Percentiles rank a stretch among this genome's conserved stretches.
These are phyloP conservation scores for Thielaviopsis punctulata DNA, from an alignment of 2,329 filamentous ascomycete genomes.

Conservation along the genomic window DNA sequence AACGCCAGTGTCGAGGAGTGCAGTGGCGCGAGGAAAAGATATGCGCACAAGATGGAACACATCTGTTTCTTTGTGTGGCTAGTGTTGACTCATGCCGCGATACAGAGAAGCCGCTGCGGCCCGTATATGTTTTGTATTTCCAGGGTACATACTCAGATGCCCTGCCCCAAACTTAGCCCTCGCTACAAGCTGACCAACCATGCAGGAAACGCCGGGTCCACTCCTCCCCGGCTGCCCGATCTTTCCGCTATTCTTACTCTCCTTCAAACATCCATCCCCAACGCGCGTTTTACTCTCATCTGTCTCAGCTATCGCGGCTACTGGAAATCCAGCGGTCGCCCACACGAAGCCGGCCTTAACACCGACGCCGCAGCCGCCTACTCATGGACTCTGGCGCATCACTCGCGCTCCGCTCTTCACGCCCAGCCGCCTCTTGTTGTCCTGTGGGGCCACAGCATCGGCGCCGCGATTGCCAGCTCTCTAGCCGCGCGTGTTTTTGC, in stretches of 20 bases:
- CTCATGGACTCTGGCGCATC: constrained; percentile 36
- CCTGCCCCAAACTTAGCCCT: neutral
- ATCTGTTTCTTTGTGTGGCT: constrained; percentile 42
- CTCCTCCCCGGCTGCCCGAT: constrained; percentile 38
- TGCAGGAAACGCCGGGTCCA: constrained; percentile 40
- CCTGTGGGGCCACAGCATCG: constrained; percentile 65
- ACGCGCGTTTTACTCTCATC: constrained; percentile 29
- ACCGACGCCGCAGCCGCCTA: constrained; percentile 49
- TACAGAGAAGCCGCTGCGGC: constrained; percentile 13
- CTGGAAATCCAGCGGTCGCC: constrained; percentile 58
- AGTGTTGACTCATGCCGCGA: constrained; percentile 18
- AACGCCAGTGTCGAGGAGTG: constrained; percentile 40
- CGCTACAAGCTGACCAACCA: constrained; percentile 12
- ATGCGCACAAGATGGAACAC: constrained; percentile 44
- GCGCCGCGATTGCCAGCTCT: constrained; percentile 52
- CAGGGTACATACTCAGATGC: constrained; percentile 26
- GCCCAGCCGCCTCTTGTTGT: constrained; percentile 27
- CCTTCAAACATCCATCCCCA: constrained; percentile 22
- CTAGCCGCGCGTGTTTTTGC: constrained; percentile 27
- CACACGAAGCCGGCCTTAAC: constrained; percentile 54
- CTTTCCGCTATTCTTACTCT: constrained; percentile 34
- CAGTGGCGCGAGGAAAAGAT: constrained; percentile 48
- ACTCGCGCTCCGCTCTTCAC: constrained; percentile 17
- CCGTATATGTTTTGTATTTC: constrained; percentile 38
- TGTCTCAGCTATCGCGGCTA: constrained; percentile 53